A percentile compares a stretch with the other conserved stretches of the same genome.
Evolutionary conservation across 2,329 filamentous ascomycete species (phyloP).

Genomic region (Laburnicola sp.): DNA sequence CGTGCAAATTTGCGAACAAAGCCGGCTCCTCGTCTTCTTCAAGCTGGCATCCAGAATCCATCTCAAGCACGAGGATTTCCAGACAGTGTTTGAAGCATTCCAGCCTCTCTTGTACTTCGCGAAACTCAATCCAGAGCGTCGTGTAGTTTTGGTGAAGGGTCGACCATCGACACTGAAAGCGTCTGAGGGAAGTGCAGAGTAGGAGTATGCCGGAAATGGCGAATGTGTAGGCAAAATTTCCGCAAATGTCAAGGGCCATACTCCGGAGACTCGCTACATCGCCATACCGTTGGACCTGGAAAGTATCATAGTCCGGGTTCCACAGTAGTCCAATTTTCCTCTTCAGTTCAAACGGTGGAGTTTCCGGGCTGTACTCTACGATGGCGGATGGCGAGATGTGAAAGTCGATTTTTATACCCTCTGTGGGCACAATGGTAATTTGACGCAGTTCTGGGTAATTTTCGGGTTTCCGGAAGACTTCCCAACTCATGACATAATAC

Average conservation of each 20-base stretch:
- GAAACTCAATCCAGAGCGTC: conserved; percentile 8
- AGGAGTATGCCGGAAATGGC: neutral
- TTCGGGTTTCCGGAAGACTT: neutral
- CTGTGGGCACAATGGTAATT: neutral
- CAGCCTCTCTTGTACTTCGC: neutral
- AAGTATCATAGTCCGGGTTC: too few relatives aligned
- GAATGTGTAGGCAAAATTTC: neutral
- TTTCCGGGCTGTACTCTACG: too few relatives aligned
- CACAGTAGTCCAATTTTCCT: too few relatives aligned
- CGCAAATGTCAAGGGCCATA: neutral
- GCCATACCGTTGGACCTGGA: too few relatives aligned
- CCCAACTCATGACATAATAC: neutral
- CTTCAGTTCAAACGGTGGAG: too few relatives aligned
- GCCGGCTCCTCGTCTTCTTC: conserved; percentile 12
- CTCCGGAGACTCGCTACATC: neutral
- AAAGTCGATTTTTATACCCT: too few relatives aligned
- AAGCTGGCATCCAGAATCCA: conserved; percentile 15
- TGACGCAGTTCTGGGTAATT: neutral
- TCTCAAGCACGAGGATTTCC: conserved; percentile 13
- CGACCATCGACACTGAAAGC: neutral
- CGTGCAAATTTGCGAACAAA: conserved; percentile 16
- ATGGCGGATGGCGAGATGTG: too few relatives aligned
- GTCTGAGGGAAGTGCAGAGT: neutral
- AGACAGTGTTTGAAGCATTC: neutral
- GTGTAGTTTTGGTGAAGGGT: neutral